phyloP scores from a whole-genome alignment of 1,284 basidiomycete genomes.

The Moniliophthora roreri region DNA sequence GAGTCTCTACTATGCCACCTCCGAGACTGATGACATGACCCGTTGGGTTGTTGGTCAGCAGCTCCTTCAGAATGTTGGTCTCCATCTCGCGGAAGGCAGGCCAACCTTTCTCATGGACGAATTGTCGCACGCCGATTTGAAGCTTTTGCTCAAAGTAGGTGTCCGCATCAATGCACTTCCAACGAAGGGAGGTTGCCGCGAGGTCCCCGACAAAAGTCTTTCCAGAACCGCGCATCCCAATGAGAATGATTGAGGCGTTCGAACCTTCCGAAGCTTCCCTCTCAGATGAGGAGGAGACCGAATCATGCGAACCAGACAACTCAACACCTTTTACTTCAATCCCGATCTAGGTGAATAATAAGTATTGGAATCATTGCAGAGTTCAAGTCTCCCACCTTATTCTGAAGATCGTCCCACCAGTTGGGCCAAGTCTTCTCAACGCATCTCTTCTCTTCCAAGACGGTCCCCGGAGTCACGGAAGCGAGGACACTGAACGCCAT shows the following conservation, averaged over 20 bases:
- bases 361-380: neutral
- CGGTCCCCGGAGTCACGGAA: conserved; percentile 70
- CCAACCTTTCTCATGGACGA: conserved; percentile 80
- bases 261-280: conserved; percentile 42
- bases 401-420: conserved; percentile 98
- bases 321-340: conserved; percentile 86
- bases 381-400: conserved; percentile 58
- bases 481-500: conserved; percentile 97
- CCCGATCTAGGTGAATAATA: conserved; percentile 66
- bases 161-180: conserved; percentile 90
- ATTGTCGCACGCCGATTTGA: conserved; percentile 68
- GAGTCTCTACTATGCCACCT: conserved; percentile 92
- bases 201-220: conserved; percentile 89
- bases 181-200: conserved; percentile 73
- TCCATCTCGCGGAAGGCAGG: conserved; percentile 72
- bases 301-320: conserved; percentile 47
- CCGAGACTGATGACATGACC: conserved; percentile 89
- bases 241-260: conserved; percentile 76
- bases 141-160: conserved; percentile 72
- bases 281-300: conserved; percentile 18
- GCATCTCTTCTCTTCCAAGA: conserved; percentile 95
- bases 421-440: conserved; percentile 99
- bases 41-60: conserved; percentile 56
- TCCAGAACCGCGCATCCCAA: conserved; percentile 97
- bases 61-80: conserved; percentile 55